A percentile compares a stretch with the other conserved stretches of the same genome.
Conservation (phyloP, 345 rosid species). For the Murraya koenigii region DNA sequence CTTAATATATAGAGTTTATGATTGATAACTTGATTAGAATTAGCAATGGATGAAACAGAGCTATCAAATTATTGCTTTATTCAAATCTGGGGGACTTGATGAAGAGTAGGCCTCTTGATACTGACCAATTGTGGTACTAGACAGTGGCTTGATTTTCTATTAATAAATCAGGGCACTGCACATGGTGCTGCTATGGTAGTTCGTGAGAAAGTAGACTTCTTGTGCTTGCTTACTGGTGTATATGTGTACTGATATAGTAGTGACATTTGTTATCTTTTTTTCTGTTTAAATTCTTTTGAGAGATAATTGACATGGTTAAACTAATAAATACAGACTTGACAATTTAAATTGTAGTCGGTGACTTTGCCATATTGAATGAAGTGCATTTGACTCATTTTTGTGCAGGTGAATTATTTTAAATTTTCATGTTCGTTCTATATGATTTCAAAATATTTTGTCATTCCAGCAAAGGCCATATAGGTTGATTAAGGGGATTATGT, state of each 20-base stretch:
- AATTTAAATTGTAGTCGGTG: neutral
- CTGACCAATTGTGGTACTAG: neutral
- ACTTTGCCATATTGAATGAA: neutral
- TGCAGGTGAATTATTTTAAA: neutral
- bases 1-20: neutral
- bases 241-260: neutral
- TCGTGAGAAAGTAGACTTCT: too few relatives aligned
- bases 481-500: neutral
- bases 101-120: neutral
- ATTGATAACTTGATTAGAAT: neutral
- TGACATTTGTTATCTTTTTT: neutral
- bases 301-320: neutral
- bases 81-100: neutral
- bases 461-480: neutral
- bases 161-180: neutral
- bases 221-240: neutral
- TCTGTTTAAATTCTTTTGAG: neutral
- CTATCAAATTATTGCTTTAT: neutral
- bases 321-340: neutral
- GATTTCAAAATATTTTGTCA: neutral
- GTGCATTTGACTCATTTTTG: neutral
- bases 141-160: neutral
- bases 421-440: neutral
- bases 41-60: neutral
- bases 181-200: neutral